Percentiles rank a stretch among this genome's conserved stretches.
Evolutionary conservation across 2,329 filamentous ascomycete species (phyloP).

Genomic region (Calonectria naviculata): DNA sequence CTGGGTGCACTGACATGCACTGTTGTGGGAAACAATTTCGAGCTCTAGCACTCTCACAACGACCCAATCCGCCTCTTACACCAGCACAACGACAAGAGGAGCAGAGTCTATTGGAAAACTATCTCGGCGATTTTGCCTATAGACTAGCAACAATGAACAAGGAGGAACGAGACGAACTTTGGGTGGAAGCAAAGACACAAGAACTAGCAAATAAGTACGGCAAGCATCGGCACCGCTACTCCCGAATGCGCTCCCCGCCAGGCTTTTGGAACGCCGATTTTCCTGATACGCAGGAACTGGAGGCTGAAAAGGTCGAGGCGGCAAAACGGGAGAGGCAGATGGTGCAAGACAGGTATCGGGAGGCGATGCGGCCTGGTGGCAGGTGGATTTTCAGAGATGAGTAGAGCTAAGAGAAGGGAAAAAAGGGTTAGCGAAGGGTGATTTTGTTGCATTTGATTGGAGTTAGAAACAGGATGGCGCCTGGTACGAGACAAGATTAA

Average conservation of each 20-base stretch:
- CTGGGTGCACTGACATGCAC: constrained; percentile 78
- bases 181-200: constrained; percentile 81
- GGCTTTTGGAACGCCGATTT: constrained; percentile 95
- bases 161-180: constrained; percentile 71
- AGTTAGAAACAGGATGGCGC: not conserved
- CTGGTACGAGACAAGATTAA: not conserved
- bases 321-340: constrained; percentile 70
- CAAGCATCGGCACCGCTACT: constrained; percentile 80
- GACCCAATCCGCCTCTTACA: constrained; percentile 51
- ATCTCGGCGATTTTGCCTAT: constrained; percentile 69
- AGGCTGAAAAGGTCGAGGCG: constrained; percentile 73
- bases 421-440: not conserved
- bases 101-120: constrained; percentile 63
- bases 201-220: constrained; percentile 80
- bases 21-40: constrained; percentile 83
- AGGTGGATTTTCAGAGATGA: constrained; percentile 88
- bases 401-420: constrained; percentile 44
- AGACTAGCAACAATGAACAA: constrained; percentile 67
- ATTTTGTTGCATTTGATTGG: not conserved
- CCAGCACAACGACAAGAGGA: constrained; percentile 53
- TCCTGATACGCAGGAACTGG: constrained; percentile 84
- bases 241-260: constrained; percentile 78
- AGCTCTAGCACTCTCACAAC: constrained; percentile 68
- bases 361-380: constrained; percentile 83
- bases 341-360: constrained; percentile 79